A percentile compares a stretch with the other conserved stretches of the same genome.
Conservation (phyloP, 805 yeast species). For the Groenewaldozyma salmanticensis region DNA sequence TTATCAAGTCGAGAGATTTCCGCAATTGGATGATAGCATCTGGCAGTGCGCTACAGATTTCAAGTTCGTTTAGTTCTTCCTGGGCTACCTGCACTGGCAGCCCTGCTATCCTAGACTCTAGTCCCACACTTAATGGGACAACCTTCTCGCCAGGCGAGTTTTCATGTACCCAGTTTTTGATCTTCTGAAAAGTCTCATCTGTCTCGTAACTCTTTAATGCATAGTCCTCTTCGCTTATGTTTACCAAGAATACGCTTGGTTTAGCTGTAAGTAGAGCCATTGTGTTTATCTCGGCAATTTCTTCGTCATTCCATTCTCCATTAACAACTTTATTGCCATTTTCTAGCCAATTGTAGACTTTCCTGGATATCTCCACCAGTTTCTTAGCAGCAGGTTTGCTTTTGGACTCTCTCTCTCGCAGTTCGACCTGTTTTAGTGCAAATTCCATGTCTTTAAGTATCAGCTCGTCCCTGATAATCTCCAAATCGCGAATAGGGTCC, state of each 20-base stretch:
- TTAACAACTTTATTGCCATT: slow-evolving; percentile 54
- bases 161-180: slow-evolving; percentile 55
- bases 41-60: slow-evolving; percentile 44
- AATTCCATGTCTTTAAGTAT: slow-evolving; percentile 58
- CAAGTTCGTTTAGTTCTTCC: slow-evolving; percentile 22
- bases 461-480: slow-evolving; percentile 55
- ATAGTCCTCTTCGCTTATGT: slow-evolving; percentile 65
- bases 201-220: slow-evolving; percentile 23
- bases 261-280: slow-evolving; percentile 76
- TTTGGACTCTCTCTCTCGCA: slow-evolving; percentile 33
- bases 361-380: slow-evolving; percentile 30
- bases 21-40: slow-evolving; percentile 58
- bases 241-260: slow-evolving; percentile 72
- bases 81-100: slow-evolving; percentile 30
- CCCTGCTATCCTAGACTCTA: slow-evolving; percentile 52
- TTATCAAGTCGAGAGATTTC: slow-evolving; percentile 55
- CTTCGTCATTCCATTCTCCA: slow-evolving; percentile 51
- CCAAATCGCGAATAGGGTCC: slow-evolving; percentile 54
- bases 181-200: slow-evolving; percentile 44
- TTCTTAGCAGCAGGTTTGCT: slow-evolving; percentile 35
- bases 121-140: slow-evolving; percentile 60
- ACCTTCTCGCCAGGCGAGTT: slow-evolving; percentile 61
- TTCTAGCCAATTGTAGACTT: slow-evolving; percentile 42
- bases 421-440: slow-evolving; percentile 48
- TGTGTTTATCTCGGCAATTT: slow-evolving; percentile 56